phyloP scores from a whole-genome alignment of 169 alveolate genomes.

The Eimeria acervulina region DNA sequence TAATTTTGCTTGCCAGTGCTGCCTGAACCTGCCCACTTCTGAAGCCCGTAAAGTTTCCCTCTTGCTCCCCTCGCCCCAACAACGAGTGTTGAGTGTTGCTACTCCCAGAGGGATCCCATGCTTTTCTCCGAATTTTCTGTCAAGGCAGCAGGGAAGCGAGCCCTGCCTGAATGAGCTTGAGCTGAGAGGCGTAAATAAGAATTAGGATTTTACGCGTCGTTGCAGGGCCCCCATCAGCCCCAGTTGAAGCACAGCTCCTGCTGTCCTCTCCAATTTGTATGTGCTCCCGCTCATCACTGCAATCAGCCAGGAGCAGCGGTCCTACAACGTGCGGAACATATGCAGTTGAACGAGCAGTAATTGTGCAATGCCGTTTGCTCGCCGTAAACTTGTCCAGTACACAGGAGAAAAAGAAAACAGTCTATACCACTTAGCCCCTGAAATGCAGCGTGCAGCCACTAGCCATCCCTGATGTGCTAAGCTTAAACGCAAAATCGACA shows the following conservation, averaged over 20 bases:
- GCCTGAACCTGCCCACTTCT: background rate
- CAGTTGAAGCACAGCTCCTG: background rate
- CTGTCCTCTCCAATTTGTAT: background rate
- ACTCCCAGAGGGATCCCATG: background rate
- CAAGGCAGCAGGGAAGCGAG: background rate
- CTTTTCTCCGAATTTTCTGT: background rate
- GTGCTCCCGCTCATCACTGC: background rate
- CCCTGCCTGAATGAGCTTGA: background rate
- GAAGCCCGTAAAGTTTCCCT: background rate
- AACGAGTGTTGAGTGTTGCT: background rate
- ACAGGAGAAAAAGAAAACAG: too few relatives aligned
- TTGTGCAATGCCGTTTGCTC: background rate
- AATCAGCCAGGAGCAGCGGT: background rate
- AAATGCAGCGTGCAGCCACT: background rate
- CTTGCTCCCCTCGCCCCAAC: background rate
- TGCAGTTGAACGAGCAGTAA: too few relatives aligned
- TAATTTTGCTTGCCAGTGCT: background rate
- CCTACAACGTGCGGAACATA: background rate
- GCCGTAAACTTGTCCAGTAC: background rate
- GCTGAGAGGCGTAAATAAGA: background rate
- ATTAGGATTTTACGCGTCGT: background rate
- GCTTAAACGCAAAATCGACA: background rate
- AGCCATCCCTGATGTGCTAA: background rate
- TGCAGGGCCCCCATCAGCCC: background rate
- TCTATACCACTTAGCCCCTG: background rate